Evolutionary conservation across 345 rosid species (phyloP).

Genomic region (Diplotaxis tenuifolia): DNA sequence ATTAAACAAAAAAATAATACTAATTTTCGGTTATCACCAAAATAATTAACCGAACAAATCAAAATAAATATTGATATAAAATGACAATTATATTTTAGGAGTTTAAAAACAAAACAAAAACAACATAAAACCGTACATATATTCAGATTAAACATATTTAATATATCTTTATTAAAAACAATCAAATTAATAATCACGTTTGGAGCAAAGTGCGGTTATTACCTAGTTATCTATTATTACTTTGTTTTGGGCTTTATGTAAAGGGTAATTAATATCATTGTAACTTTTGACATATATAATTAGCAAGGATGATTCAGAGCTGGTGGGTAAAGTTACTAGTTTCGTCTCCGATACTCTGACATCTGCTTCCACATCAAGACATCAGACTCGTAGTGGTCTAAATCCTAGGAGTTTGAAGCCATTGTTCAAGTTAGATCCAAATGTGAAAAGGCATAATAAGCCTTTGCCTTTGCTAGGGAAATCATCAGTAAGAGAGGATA

Average conservation of each 20-base stretch:
- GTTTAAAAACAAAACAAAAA: too few species aligned
- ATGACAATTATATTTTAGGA: too few species aligned
- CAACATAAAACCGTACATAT: too few species aligned
- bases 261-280: not conserved
- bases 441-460: not conserved
- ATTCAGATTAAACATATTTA: too few species aligned
- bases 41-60: too few species aligned
- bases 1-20: too few species aligned
- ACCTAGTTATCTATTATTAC: not conserved
- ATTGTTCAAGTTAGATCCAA: not conserved
- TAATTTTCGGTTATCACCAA: too few species aligned
- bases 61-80: too few species aligned
- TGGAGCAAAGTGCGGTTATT: too few species aligned
- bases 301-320: not conserved
- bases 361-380: not conserved
- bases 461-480: not conserved
- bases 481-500: not conserved
- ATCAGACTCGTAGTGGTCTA: not conserved
- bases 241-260: not conserved
- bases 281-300: not conserved
- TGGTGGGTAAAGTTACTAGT: not conserved
- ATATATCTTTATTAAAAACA: too few species aligned
- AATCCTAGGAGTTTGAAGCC: not conserved
- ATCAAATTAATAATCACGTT: too few species aligned
- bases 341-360: not conserved